These are phyloP conservation scores for Vaccinium myrtillus DNA, from an alignment of 148 eudicot genomes.

Conservation along the genomic window DNA sequence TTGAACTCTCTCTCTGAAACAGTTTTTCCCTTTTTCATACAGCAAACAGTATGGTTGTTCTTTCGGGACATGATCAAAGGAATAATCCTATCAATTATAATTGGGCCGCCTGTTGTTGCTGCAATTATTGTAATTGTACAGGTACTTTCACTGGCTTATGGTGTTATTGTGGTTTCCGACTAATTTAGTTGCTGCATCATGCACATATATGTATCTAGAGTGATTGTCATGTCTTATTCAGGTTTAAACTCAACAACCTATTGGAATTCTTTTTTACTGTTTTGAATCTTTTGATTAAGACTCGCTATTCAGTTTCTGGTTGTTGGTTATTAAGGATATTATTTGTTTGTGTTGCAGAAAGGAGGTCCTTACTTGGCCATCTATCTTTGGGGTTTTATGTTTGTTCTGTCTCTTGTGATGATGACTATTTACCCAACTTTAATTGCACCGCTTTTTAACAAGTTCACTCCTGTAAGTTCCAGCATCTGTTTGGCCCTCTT, in stretches of 20 bases:
- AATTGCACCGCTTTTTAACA: conserved; percentile 96
- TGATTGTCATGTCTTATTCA: neutral
- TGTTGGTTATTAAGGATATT: neutral
- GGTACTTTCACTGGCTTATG: conserved; percentile 38
- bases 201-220: neutral
- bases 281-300: neutral
- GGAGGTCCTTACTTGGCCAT: conserved; percentile 99
- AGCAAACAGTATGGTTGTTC: conserved; percentile 94
- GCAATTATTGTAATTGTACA: conserved; percentile 91
- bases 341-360: conserved; percentile 62
- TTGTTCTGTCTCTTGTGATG: conserved; percentile 85
- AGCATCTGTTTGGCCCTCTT: neutral
- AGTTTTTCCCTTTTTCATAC: conserved; percentile 28
- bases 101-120: conserved; percentile 97
- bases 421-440: conserved; percentile 89
- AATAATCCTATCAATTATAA: conserved; percentile 57
- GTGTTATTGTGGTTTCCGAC: neutral
- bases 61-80: conserved; percentile 90
- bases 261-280: neutral
- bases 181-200: neutral
- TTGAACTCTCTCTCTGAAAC: neutral
- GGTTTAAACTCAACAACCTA: neutral
- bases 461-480: conserved; percentile 88
- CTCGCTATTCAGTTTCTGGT: neutral
- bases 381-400: conserved; percentile 98